Evolutionary conservation across 345 rosid genomes (phyloP).

Genomic region (Citrus glauca): DNA sequence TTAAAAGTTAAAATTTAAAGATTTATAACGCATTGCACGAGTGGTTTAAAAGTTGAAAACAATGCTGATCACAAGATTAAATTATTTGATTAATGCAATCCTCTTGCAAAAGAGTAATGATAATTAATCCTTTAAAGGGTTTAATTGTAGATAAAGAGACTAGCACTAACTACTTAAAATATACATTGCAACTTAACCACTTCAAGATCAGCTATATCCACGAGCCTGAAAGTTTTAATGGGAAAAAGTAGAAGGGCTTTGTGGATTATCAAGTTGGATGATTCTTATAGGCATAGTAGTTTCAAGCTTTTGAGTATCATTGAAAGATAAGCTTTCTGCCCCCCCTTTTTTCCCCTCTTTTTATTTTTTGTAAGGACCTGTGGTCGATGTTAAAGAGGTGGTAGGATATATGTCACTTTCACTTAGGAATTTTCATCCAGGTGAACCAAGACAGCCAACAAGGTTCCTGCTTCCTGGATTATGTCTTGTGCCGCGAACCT

Average conservation of each 20-base stretch:
- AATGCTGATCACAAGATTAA: background rate
- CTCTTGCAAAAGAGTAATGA: too few species aligned
- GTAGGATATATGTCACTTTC: background rate
- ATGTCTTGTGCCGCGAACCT: background rate
- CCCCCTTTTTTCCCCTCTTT: fast-evolving
- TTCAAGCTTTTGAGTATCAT: background rate
- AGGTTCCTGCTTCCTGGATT: background rate
- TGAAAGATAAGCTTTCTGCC: background rate
- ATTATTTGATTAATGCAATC: background rate
- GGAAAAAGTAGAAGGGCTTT: background rate
- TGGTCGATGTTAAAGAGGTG: background rate
- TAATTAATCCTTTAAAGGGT: background rate
- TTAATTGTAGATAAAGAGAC: background rate
- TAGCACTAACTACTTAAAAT: background rate
- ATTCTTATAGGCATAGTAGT: background rate
- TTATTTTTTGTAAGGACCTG: background rate
- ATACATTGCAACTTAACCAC: background rate
- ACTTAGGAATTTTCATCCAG: background rate
- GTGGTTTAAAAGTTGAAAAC: background rate
- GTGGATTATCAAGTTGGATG: background rate
- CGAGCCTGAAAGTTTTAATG: background rate
- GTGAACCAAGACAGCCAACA: background rate
- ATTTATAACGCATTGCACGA: background rate
- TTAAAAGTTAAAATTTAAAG: background rate
- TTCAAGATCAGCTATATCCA: background rate